Percentiles rank a stretch among this genome's conserved stretches.
These are phyloP conservation scores for Cladosporium austrohemisphaericum DNA, from an alignment of 2,329 filamentous ascomycete genomes.

Conservation along the genomic window DNA sequence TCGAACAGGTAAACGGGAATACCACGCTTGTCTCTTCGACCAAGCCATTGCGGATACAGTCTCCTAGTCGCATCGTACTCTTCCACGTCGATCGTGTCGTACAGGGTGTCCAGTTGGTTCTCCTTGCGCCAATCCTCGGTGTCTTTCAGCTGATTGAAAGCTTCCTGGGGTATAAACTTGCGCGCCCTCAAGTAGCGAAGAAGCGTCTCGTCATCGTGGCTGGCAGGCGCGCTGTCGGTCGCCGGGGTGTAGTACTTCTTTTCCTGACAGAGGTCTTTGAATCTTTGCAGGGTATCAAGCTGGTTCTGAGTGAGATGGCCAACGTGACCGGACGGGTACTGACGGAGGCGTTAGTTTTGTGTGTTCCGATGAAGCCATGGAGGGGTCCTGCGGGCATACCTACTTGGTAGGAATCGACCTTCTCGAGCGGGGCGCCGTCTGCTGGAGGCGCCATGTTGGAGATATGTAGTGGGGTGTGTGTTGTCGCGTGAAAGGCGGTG, in stretches of 20 bases:
- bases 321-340: constrained; percentile 74
- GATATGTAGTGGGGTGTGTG: neutral
- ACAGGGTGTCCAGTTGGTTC: constrained; percentile 73
- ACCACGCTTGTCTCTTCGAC: constrained; percentile 81
- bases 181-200: constrained; percentile 83
- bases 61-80: constrained; percentile 77
- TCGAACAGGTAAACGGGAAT: constrained; percentile 92
- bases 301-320: constrained; percentile 71
- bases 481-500: neutral
- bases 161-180: constrained; percentile 73
- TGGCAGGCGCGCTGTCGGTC: constrained; percentile 40
- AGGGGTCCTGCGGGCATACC: constrained; percentile 11
- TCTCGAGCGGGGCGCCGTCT: constrained; percentile 25
- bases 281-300: constrained; percentile 62
- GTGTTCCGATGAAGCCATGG: constrained; percentile 13
- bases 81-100: constrained; percentile 79
- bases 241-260: constrained; percentile 59
- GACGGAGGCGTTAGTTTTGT: constrained; percentile 1
- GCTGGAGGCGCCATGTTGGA: constrained; percentile 9
- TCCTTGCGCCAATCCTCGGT: constrained; percentile 83
- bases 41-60: constrained; percentile 93
- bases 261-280: constrained; percentile 65
- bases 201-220: constrained; percentile 70
- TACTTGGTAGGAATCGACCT: constrained; percentile 31
- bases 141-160: constrained; percentile 77